Base-by-base conservation (phyloP, 1,284 basidiomycete species). In the Thelephora terrestris region DNA sequence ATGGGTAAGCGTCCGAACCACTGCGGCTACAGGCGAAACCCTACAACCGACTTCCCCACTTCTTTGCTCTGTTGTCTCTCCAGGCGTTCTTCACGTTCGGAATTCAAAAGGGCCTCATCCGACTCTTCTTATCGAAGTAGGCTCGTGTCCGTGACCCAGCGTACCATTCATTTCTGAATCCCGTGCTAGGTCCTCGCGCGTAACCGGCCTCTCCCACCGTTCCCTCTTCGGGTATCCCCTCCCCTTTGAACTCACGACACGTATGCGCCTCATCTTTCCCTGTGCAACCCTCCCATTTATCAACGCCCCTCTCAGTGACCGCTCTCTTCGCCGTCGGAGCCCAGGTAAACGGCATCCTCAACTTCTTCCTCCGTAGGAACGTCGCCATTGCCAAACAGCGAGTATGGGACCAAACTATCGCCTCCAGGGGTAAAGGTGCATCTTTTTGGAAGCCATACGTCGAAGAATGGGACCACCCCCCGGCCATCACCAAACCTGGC, bases 371-470 rank as follows among this genome's bases (percentile, higher is more conserved):
- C 46, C 61, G 58, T 16, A 59, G 79, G 36, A 91, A 91, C 63
- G 79, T 92, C 46, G 75, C 78, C 25, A 75, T 91, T 46, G 84
- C 88, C 0, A 75, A 85, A 2, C 78, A 81, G 35, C 74, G 86
- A 7, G 89, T 78, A n/a, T 89, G 75, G 76, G 78, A 81, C 27
- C 80, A 91, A 58, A 92, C 90, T 0, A 78, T 92, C 24, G 66
- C 72, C 17, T 91, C 87, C 2, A 76, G 90, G 2, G 80, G 81
- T 7, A 93, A 93, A 59, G 78, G 79, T 0, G 65, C 73, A 0
- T 80, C 85, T n/a, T 93, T 92, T 68, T 93, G 88, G 88, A 71
- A 75, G 52, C 79, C 85, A 0, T 94, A 94, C 55, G 79, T 91
- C 2, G 90, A 94, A 59, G 91, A 93, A 66, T 91, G 85, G 86